A percentile compares a stretch with the other conserved stretches of the same genome.
These are phyloP conservation scores for Chaetomidium leptoderma DNA, from an alignment of 495 filamentous ascomycete species.

Conservation along the genomic window DNA sequence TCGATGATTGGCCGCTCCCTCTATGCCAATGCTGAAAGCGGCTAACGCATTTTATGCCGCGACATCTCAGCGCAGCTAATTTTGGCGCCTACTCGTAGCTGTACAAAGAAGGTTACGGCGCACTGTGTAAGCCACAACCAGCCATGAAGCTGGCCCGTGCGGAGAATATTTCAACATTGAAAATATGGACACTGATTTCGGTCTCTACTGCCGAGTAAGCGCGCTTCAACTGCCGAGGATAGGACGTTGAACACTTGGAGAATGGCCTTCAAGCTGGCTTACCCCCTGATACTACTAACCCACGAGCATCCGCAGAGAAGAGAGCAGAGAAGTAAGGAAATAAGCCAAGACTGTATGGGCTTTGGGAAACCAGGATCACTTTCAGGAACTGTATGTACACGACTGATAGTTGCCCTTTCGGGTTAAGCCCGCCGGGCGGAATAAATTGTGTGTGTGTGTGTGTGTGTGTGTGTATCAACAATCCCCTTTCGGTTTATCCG, in stretches of 20 bases:
- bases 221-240: conserved; percentile 2
- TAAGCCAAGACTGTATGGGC: background rate
- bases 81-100: background rate
- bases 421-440: no score
- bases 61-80: background rate
- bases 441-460: no score
- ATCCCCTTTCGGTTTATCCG: no score
- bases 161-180: background rate
- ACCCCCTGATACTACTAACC: background rate
- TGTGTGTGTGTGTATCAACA: no score
- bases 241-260: conserved; percentile 3
- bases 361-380: no score
- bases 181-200: no score
- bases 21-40: background rate
- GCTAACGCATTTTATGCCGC: background rate
- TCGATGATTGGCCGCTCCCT: background rate
- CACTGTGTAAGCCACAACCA: background rate
- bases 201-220: no score
- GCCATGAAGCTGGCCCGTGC: background rate
- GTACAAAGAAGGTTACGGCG: background rate
- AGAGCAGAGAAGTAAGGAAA: background rate
- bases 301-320: background rate
- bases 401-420: no score
- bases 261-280: background rate
- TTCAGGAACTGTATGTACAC: no score